Evolutionary conservation across 129 eudicot genomes (phyloP).

Genomic region (Artemisia tridentata): DNA sequence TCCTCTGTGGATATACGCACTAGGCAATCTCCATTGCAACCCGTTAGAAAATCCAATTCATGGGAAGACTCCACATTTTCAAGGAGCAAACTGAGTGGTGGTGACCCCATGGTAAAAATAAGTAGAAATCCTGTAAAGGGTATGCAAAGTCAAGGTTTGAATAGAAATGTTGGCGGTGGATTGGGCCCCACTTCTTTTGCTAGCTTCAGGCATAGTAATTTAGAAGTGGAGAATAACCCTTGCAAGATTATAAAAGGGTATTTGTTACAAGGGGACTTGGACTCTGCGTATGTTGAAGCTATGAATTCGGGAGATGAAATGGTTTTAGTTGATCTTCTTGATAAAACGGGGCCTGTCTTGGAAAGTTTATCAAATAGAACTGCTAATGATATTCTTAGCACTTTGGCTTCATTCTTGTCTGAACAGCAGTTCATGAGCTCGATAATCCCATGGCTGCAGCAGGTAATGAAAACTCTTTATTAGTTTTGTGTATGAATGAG

Average conservation of each 20-base stretch:
- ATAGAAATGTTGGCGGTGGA: constrained; percentile 40
- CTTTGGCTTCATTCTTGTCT: constrained; percentile 58
- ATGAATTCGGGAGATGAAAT: constrained; percentile 59
- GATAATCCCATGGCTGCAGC: constrained; percentile 86
- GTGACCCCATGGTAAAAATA: constrained; percentile 38
- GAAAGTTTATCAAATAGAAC: constrained; percentile 67
- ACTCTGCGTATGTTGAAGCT: constrained; percentile 82
- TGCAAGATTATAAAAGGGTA: constrained; percentile 56
- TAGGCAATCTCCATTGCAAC: constrained; percentile 43
- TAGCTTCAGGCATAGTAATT: constrained; percentile 32
- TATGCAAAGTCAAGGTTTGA: constrained; percentile 26
- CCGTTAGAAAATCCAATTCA: constrained; percentile 41
- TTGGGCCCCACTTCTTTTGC: constrained; percentile 24
- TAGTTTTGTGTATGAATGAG: too few species aligned
- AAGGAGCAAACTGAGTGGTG: constrained; percentile 35
- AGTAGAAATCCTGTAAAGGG: constrained; percentile 43
- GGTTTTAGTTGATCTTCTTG: constrained; percentile 75
- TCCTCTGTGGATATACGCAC: constrained; percentile 54
- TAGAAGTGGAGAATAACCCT: constrained; percentile 40
- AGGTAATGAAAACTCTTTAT: constrained; percentile 45
- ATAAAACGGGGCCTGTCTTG: constrained; percentile 84
- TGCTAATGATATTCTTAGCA: constrained; percentile 51
- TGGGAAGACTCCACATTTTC: constrained; percentile 49
- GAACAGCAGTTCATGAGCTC: constrained; percentile 62
- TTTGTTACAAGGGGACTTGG: constrained; percentile 67